Percentiles rank a stretch among this genome's conserved stretches.
phyloP scores from a whole-genome alignment of 805 yeast genomes.

The Yarrowia osloensis region DNA sequence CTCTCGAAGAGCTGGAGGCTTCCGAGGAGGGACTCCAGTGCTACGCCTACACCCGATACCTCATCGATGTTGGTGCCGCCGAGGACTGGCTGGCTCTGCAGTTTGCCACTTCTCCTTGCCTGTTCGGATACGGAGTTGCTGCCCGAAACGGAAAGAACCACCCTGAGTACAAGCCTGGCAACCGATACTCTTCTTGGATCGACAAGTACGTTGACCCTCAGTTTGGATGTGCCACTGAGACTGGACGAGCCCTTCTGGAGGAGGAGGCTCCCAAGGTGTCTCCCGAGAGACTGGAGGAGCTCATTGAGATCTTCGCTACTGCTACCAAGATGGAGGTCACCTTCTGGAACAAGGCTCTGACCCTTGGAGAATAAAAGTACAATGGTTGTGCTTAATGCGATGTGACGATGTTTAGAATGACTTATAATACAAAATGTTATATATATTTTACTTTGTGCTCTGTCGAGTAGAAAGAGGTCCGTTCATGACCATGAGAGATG shows the following conservation, averaged over 20 bases:
- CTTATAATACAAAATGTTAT: background rate
- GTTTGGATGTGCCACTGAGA: slow-evolving; percentile 55
- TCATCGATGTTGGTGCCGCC: slow-evolving; percentile 54
- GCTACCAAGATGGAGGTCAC: slow-evolving; percentile 62
- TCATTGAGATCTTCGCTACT: slow-evolving; percentile 59
- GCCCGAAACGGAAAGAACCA: slow-evolving; percentile 44
- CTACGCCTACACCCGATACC: slow-evolving; percentile 59
- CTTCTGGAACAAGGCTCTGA: slow-evolving; percentile 58
- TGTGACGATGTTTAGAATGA: background rate
- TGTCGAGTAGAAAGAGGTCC: slow-evolving; percentile 21
- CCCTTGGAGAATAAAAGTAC: slow-evolving; percentile 6
- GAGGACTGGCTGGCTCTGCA: slow-evolving; percentile 66
- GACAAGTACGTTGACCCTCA: slow-evolving; percentile 60
- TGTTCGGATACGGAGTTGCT: slow-evolving; percentile 71
- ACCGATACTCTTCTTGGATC: slow-evolving; percentile 54
- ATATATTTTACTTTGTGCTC: background rate
- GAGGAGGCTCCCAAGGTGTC: slow-evolving; percentile 47
- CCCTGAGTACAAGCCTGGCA: slow-evolving; percentile 35
- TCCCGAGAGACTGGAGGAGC: slow-evolving; percentile 50
- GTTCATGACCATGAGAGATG: slow-evolving; percentile 21
- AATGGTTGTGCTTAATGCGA: background rate
- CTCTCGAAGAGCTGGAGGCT: slow-evolving; percentile 47
- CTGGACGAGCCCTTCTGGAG: slow-evolving; percentile 55
- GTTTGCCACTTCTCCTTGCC: slow-evolving; percentile 72
- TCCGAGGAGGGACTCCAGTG: slow-evolving; percentile 60